Conservation (phyloP, 1,284 basidiomycete genomes). For the Phellopilus nigrolimitatus region DNA sequence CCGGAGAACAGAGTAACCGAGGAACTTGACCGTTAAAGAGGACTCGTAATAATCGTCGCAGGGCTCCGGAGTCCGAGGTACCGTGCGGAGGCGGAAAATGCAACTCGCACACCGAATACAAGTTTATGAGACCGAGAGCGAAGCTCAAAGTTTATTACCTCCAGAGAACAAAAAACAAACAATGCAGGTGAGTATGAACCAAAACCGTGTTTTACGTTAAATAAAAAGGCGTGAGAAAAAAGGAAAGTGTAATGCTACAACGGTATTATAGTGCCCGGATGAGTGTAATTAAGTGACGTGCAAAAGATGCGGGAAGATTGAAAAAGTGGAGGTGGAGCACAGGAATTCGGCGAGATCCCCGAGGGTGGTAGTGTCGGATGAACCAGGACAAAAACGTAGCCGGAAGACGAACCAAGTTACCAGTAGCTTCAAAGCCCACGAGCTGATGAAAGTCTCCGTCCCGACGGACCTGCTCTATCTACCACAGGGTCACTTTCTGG, state of each 20-base stretch:
- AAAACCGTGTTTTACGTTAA: slow-evolving; percentile 14
- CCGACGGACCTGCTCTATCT: slow-evolving; percentile 3
- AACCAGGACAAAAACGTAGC: not conserved
- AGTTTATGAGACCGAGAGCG: not conserved
- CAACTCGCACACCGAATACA: not conserved
- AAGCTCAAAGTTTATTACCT: slow-evolving; percentile 16
- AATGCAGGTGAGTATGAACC: slow-evolving; percentile 12
- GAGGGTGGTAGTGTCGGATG: not conserved
- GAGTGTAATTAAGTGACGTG: not conserved
- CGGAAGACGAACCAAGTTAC: too few species aligned
- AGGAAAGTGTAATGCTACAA: slow-evolving; percentile 15
- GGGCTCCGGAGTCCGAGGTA: not conserved
- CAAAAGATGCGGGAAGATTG: not conserved
- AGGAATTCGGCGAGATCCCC: too few species aligned
- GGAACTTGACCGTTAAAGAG: not conserved
- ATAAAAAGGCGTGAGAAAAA: slow-evolving; percentile 7
- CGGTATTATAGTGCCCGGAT: slow-evolving; percentile 9
- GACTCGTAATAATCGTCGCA: not conserved
- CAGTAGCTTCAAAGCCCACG: not conserved
- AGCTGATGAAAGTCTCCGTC: slow-evolving; percentile 11
- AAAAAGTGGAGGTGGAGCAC: not conserved
- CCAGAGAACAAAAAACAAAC: slow-evolving; percentile 16
- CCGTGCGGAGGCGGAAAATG: not conserved
- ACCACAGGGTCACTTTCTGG: not conserved
- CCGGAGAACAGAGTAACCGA: not conserved